phyloP scores from a whole-genome alignment of 441 rosid genomes.

The Geranium incanum region DNA sequence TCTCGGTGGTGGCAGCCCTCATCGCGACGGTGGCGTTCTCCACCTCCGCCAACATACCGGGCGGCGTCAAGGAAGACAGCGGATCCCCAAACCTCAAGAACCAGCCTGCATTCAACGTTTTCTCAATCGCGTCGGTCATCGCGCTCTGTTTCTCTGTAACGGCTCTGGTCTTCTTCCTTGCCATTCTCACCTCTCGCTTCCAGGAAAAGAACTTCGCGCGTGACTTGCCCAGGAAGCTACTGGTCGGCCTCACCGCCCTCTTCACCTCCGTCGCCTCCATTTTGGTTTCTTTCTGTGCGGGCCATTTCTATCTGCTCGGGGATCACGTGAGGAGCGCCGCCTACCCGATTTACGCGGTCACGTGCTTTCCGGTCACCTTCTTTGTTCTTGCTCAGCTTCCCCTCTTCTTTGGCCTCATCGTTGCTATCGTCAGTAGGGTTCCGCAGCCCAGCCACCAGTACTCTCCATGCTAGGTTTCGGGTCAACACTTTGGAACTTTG shows the following conservation, averaged over 20 bases:
- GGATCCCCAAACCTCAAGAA: constrained; percentile 29
- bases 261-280: constrained; percentile 39
- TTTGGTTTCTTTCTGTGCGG: constrained; percentile 38
- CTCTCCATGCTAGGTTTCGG: background rate
- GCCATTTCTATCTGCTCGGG: constrained; percentile 39
- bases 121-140: constrained; percentile 38
- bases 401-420: constrained; percentile 31
- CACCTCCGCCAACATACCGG: constrained; percentile 38
- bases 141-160: constrained; percentile 45
- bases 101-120: constrained; percentile 34
- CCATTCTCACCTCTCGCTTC: constrained; percentile 39
- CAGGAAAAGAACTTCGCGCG: constrained; percentile 31
- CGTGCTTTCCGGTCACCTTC: constrained; percentile 38
- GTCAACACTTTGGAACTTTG: too few relatives aligned
- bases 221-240: constrained; percentile 29
- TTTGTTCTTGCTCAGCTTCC: constrained; percentile 41
- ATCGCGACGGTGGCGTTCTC: constrained; percentile 47
- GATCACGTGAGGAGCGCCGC: constrained; percentile 33
- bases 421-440: constrained; percentile 32
- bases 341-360: constrained; percentile 30
- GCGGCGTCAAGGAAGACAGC: constrained; percentile 21
- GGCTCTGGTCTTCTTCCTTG: constrained; percentile 32
- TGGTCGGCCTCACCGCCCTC: constrained; percentile 36
- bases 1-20: constrained; percentile 45
- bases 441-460: constrained; percentile 37